A percentile compares a stretch with the other conserved stretches of the same genome.
phyloP scores from a whole-genome alignment of 257 asterid genomes.

The Fraxinus anomala region DNA sequence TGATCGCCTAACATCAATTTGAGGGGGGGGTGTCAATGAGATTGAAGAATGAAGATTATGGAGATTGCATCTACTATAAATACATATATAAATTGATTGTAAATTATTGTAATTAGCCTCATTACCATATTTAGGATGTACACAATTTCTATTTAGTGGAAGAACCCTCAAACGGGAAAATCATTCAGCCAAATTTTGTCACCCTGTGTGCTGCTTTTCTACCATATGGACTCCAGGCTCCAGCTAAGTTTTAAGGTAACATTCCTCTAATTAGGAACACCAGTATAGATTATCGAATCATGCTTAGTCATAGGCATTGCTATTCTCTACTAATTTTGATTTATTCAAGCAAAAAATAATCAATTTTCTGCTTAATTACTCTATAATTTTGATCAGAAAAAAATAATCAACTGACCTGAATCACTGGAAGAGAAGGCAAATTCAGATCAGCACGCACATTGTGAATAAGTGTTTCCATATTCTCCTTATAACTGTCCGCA shows the following conservation, averaged over 20 bases:
- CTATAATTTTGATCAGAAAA: not conserved
- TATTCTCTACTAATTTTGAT: not conserved
- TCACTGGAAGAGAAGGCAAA: conserved; percentile 61
- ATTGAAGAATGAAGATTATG: too few relatives aligned
- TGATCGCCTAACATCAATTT: too few relatives aligned
- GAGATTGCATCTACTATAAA: too few relatives aligned
- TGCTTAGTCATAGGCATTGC: not conserved
- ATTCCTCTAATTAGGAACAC: not conserved
- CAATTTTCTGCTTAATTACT: not conserved
- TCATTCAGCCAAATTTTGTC: too few relatives aligned
- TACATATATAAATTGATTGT: too few relatives aligned
- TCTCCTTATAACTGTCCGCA: conserved; percentile 57
- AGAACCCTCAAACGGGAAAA: too few relatives aligned
- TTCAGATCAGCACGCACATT: conserved; percentile 61
- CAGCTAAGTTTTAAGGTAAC: not conserved
- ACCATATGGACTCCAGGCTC: not conserved
- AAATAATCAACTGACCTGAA: conserved; percentile 54
- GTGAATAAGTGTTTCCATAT: conserved; percentile 55
- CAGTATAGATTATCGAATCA: not conserved
- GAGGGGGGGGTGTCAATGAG: too few relatives aligned
- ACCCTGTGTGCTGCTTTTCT: too few relatives aligned
- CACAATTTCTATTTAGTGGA: too few relatives aligned
- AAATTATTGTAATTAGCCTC: too few relatives aligned
- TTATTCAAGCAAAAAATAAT: not conserved
- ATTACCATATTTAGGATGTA: too few relatives aligned